These are phyloP conservation scores for Fusarium agapanthi DNA, from an alignment of 2,329 filamentous ascomycete genomes.

Conservation along the genomic window DNA sequence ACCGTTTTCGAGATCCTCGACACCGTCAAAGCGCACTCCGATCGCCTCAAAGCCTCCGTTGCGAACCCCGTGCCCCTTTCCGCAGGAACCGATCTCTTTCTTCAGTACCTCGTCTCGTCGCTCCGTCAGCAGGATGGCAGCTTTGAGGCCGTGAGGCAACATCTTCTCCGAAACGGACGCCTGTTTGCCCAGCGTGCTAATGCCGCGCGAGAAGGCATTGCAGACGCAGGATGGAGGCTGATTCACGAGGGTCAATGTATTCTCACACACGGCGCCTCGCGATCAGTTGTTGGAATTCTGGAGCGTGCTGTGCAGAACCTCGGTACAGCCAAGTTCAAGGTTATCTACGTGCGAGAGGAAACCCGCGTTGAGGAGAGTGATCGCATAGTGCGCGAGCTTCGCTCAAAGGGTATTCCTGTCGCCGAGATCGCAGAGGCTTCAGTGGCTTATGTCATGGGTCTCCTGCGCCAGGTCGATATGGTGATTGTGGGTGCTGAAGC, in stretches of 20 bases:
- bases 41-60: constrained; percentile 78
- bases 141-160: constrained; percentile 84
- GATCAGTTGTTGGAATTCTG: constrained; percentile 83
- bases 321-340: constrained; percentile 74
- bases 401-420: constrained; percentile 80
- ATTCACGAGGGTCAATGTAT: constrained; percentile 81
- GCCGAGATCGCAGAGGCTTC: constrained; percentile 66
- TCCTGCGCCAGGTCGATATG: constrained; percentile 67
- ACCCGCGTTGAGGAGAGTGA: constrained; percentile 68
- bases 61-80: constrained; percentile 91
- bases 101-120: constrained; percentile 87
- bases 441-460: constrained; percentile 79
- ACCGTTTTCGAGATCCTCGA: constrained; percentile 96
- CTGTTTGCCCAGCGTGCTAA: constrained; percentile 89
- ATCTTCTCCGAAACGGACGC: constrained; percentile 85
- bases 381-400: constrained; percentile 74
- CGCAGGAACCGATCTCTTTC: constrained; percentile 94
- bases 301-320: constrained; percentile 69
- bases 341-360: constrained; percentile 79
- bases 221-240: constrained; percentile 79
- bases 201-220: constrained; percentile 84
- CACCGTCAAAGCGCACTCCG: constrained; percentile 79
- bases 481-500: constrained; percentile 80
- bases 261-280: constrained; percentile 88
- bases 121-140: constrained; percentile 63